Evolutionary conservation across 495 filamentous ascomycete genomes (phyloP).

Genomic region (Penicillium waksmanii): DNA sequence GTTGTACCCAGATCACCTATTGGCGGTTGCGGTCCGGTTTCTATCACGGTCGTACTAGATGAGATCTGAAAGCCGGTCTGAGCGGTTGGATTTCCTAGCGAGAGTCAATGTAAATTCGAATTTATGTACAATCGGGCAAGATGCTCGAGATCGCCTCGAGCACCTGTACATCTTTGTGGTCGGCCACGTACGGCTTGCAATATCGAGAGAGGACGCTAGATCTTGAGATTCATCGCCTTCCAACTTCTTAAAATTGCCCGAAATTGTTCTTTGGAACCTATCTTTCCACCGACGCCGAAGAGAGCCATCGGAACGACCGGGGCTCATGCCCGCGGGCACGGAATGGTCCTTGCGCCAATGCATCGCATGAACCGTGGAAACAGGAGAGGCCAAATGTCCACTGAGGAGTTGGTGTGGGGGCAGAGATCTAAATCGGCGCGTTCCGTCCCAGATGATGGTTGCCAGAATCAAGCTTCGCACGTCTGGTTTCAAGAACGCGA

Average conservation of each 20-base stretch:
- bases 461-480: not conserved
- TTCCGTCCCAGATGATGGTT: not conserved
- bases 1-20: not conserved
- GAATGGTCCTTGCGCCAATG: not conserved
- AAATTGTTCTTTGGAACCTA: not conserved
- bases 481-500: not conserved
- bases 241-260: not conserved
- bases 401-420: not conserved
- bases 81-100: not conserved
- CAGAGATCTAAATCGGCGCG: not conserved
- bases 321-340: not conserved
- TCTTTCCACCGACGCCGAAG: not conserved
- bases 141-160: not conserved
- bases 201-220: not conserved
- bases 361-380: not conserved
- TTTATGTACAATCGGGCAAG: too few relatives aligned
- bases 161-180: too few relatives aligned
- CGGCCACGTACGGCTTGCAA: not conserved
- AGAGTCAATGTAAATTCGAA: not conserved
- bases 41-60: slow-evolving; percentile 1
- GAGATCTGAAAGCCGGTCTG: not conserved
- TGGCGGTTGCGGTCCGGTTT: not conserved
- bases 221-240: not conserved
- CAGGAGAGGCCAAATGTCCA: not conserved
- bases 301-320: not conserved